Base-by-base conservation (phyloP, 1,139 yeast species). In the Magnusiomyces fungicola region DNA sequence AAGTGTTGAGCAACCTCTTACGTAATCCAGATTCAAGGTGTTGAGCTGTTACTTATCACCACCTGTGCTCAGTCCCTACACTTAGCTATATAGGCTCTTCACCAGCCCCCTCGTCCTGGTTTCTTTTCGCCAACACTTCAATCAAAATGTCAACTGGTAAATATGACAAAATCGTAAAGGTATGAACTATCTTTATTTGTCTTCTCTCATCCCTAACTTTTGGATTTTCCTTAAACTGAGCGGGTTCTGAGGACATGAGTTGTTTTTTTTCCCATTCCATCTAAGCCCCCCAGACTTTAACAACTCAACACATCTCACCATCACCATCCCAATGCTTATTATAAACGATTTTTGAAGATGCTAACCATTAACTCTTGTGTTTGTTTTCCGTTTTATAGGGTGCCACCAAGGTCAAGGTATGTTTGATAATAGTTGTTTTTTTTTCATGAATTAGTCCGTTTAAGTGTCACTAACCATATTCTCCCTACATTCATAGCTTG, bases 341-440 rank as follows among this genome's bases (percentile, higher is more conserved):
- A n/a, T n/a, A n/a, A n/a, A n/a, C n/a, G n/a, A n/a, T n/a, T n/a
- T n/a, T n/a, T n/a, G n/a, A n/a, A n/a, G n/a, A n/a, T n/a, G n/a
- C n/a, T n/a, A n/a, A n/a, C n/a, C n/a, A 27, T 27, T 7, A 7
- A 27, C 12, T 27, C 12, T 7, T 27, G 30, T 25, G 22, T 23
- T 5, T 34, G n/a, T 33, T 38, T 39, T 22, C 21, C 25, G 25
- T 44, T 39, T 32, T 49, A 7, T 44, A 71, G 68, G 79, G 88
- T 46, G 89, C 88, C 49, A 82, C 89, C n/a, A 82, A 82, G 67
- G 74, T 76, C 37, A 75, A 75, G 62, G 63, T 66, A 57, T 24
- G 61, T 45, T 72, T 9, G 38, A 3, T 9, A 5, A 23, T 30
- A 16, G 16, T 32, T 33, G 29, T 22, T 32, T 30, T 30, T 21